Evolutionary conservation across 345 rosid species (phyloP).

Genomic region (Ceriops decandra): DNA sequence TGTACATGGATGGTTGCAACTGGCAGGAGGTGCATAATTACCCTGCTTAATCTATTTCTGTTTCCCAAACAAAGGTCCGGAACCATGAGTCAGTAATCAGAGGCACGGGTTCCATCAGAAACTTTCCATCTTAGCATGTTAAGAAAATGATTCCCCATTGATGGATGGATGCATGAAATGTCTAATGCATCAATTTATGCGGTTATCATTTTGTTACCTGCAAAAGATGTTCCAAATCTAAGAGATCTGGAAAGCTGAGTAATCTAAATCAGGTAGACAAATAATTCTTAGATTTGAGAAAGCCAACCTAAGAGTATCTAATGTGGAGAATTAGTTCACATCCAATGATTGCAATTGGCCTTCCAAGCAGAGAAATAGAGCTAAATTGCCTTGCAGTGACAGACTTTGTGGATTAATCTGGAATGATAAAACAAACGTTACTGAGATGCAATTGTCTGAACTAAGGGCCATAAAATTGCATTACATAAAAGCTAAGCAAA

Average conservation of each 20-base stretch:
- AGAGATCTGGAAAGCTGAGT: not conserved
- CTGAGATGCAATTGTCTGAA: not conserved
- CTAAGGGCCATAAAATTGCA: no score
- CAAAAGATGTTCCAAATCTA: not conserved
- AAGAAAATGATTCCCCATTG: not conserved
- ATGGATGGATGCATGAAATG: not conserved
- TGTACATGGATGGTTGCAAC: no score
- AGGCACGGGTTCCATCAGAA: not conserved
- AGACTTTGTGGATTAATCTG: not conserved
- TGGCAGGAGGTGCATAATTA: no score
- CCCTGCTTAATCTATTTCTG: no score
- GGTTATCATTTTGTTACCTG: not conserved
- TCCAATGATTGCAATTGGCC: not conserved
- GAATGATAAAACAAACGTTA: not conserved
- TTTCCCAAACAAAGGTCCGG: no score
- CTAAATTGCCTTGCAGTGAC: not conserved
- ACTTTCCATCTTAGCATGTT: not conserved
- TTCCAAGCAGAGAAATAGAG: not conserved
- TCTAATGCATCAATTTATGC: not conserved
- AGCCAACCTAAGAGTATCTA: not conserved
- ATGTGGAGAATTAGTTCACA: not conserved
- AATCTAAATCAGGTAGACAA: not conserved
- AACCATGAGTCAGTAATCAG: no score
- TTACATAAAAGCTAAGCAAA: no score
- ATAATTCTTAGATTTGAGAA: not conserved